Conservation (phyloP, 1,139 yeast genomes). For the Candida sp. region DNA sequence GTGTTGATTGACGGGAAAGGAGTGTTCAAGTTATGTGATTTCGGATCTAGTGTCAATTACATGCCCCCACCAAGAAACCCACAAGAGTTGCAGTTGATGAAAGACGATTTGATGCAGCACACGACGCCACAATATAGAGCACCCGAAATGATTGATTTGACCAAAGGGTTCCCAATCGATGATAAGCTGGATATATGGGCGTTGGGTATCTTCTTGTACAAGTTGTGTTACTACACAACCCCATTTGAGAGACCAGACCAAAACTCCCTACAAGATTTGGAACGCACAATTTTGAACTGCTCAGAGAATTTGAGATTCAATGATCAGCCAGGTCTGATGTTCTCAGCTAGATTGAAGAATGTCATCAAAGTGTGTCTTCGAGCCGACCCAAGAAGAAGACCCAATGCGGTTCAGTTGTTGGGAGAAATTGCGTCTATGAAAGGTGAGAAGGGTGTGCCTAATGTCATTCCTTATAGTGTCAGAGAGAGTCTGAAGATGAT, state of each 20-base stretch:
- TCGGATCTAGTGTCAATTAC: conserved; percentile 87
- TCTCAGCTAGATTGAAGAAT: conserved; percentile 53
- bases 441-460: conserved; percentile 56
- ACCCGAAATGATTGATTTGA: conserved; percentile 95
- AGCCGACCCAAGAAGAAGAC: conserved; percentile 73
- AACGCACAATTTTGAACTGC: conserved; percentile 39
- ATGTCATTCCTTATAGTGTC: conserved; percentile 43
- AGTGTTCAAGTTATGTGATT: conserved; percentile 86
- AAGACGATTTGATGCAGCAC: conserved; percentile 86
- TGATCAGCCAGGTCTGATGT: conserved; percentile 42
- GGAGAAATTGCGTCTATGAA: conserved; percentile 71
- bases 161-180: conserved; percentile 85
- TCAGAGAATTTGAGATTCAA: conserved; percentile 35
- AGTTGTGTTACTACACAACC: conserved; percentile 91
- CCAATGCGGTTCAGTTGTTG: conserved; percentile 72
- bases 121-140: conserved; percentile 98
- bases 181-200: conserved; percentile 99
- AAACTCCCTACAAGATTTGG: conserved; percentile 41
- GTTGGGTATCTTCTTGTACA: conserved; percentile 87
- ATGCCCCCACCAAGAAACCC: conserved; percentile 66
- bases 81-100: conserved; percentile 68
- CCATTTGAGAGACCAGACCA: conserved; percentile 81
- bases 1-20: conserved; percentile 80
- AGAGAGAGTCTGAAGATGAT: conserved; percentile 15
- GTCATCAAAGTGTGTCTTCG: conserved; percentile 66